A percentile compares a stretch with the other conserved stretches of the same genome.
phyloP scores from a whole-genome alignment of 768 basidiomycete species.

The Lactarius evosmus region DNA sequence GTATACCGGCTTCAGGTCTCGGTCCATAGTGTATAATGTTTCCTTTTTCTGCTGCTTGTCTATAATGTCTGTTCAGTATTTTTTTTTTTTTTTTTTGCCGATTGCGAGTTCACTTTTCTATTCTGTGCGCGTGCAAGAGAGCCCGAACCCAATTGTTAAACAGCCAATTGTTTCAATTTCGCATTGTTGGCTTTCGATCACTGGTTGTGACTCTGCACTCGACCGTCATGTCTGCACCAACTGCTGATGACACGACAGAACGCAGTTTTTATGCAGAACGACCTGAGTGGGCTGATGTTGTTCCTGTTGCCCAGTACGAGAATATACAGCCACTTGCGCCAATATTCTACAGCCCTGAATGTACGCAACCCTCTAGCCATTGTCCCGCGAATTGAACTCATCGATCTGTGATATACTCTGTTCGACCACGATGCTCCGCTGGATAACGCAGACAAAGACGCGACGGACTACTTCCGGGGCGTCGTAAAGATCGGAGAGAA shows the following conservation, averaged over 20 bases:
- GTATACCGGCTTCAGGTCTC: constrained; percentile 5
- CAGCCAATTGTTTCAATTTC: constrained; percentile 6
- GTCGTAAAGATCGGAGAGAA: constrained; percentile 75
- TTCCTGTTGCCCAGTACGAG: constrained; percentile 80
- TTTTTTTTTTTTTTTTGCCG: no score
- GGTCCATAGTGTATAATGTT: constrained; percentile 24
- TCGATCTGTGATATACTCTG: constrained; percentile 21
- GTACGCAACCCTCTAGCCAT: constrained; percentile 45
- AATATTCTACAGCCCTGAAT: constrained; percentile 87
- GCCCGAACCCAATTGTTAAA: neutral
- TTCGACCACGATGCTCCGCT: constrained; percentile 7
- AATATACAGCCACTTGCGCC: constrained; percentile 76
- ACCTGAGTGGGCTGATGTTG: constrained; percentile 77
- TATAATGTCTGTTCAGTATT: constrained; percentile 10
- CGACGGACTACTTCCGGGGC: constrained; percentile 88
- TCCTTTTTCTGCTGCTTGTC: constrained; percentile 22
- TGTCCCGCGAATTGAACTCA: constrained; percentile 24
- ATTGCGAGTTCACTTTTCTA: neutral
- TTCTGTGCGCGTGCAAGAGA: neutral
- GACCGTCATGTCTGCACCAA: constrained; percentile 12
- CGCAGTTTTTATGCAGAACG: constrained; percentile 52
- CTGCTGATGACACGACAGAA: constrained; percentile 6
- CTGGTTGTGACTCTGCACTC: neutral
- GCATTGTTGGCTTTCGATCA: neutral
- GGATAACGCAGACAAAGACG: constrained; percentile 71